Conservation (phyloP, 495 filamentous ascomycete genomes). For the Hypoxylon lenormandii region DNA sequence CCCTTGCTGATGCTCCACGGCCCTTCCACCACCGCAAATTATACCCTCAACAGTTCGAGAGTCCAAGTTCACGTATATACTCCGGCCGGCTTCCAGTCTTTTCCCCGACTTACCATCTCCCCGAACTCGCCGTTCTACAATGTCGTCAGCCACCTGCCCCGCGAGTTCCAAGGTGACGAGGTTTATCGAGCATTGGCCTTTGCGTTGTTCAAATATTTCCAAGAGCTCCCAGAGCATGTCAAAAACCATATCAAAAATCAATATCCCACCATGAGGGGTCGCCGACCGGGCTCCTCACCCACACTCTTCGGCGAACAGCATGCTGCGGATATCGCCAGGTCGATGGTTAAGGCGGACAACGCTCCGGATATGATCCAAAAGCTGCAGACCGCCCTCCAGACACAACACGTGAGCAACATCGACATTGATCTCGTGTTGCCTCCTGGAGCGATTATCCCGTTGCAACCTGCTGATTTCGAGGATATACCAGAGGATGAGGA, state of each 20-base stretch:
- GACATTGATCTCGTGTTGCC: constrained; percentile 91
- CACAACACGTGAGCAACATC: constrained; percentile 81
- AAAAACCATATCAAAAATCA: constrained; percentile 70
- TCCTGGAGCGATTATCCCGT: constrained; percentile 73
- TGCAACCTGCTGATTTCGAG: constrained; percentile 63
- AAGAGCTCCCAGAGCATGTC: constrained; percentile 79
- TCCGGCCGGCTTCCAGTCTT: constrained; percentile 85
- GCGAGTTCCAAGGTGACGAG: constrained; percentile 93
- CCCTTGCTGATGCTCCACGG: constrained; percentile 87
- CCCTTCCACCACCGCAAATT: constrained; percentile 82
- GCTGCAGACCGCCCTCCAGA: constrained; percentile 76
- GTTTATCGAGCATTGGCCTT: constrained; percentile 89
- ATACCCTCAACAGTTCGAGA: constrained; percentile 85
- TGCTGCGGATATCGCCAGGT: constrained; percentile 86
- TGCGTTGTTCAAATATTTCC: constrained; percentile 90
- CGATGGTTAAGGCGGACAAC: constrained; percentile 82
- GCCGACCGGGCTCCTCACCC: constrained; percentile 69
- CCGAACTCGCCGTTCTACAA: constrained; percentile 94
- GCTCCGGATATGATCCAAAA: constrained; percentile 75
- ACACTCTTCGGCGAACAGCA: constrained; percentile 89
- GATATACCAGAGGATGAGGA: constrained; percentile 68
- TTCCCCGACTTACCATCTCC: constrained; percentile 88
- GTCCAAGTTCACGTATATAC: constrained; percentile 93
- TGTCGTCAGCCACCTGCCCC: constrained; percentile 89
- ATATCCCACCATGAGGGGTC: constrained; percentile 60